These are phyloP conservation scores for Clonostachys solani DNA, from an alignment of 2,329 filamentous ascomycete species.

Conservation along the genomic window DNA sequence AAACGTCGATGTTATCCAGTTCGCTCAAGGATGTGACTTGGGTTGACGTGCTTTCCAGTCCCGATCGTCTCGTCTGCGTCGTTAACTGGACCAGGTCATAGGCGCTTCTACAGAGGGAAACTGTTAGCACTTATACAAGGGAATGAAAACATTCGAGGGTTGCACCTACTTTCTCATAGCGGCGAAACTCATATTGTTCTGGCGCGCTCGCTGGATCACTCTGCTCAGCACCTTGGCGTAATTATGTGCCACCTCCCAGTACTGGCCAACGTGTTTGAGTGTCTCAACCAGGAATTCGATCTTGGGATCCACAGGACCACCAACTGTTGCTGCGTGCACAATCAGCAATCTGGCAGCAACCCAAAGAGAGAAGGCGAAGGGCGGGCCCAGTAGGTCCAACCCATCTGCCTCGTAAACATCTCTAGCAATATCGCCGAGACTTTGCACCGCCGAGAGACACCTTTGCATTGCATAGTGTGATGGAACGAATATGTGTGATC, in stretches of 20 bases:
- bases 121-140: background rate
- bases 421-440: slow-evolving; percentile 33
- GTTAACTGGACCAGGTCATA: slow-evolving; percentile 31
- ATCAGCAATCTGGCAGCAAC: slow-evolving; percentile 32
- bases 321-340: slow-evolving; percentile 32
- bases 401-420: slow-evolving; percentile 38
- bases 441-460: slow-evolving; percentile 37
- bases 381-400: slow-evolving; percentile 33
- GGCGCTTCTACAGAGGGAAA: slow-evolving; percentile 22
- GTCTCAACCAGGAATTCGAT: slow-evolving; percentile 39
- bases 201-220: slow-evolving; percentile 27
- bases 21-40: slow-evolving; percentile 31
- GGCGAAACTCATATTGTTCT: slow-evolving; percentile 24
- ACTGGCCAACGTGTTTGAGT: slow-evolving; percentile 31
- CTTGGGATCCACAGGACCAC: slow-evolving; percentile 26
- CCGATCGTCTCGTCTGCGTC: slow-evolving; percentile 24
- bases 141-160: too few species aligned
- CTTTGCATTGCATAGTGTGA: slow-evolving; percentile 39
- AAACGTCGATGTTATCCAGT: slow-evolving; percentile 37
- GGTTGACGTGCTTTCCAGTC: slow-evolving; percentile 29
- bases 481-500: slow-evolving; percentile 34
- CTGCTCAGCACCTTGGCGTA: slow-evolving; percentile 34
- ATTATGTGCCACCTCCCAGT: slow-evolving; percentile 37
- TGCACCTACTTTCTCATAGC: slow-evolving; percentile 32
- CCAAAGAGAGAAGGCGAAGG: slow-evolving; percentile 39